Percentiles rank a stretch among this genome's conserved stretches.
phyloP scores from a whole-genome alignment of 2,329 filamentous ascomycete genomes.

The Sporothrix variecibatus region DNA sequence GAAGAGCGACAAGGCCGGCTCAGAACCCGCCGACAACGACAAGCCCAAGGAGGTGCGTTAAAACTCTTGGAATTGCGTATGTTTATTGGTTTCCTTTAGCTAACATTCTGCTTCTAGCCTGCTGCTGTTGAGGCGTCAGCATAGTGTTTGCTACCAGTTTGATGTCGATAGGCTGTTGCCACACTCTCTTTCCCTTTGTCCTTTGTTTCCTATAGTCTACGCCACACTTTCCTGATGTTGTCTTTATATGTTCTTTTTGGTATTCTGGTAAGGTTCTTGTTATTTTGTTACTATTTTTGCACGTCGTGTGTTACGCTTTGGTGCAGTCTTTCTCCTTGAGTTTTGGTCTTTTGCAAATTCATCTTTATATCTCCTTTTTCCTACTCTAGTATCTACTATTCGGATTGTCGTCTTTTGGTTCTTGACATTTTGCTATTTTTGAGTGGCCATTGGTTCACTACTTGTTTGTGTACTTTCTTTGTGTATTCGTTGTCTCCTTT shows the following conservation, averaged over 20 bases:
- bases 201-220: background rate
- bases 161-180: background rate
- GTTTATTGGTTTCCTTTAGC: constrained; percentile 1
- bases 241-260: background rate
- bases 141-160: constrained; percentile 1
- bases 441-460: background rate
- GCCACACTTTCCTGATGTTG: background rate
- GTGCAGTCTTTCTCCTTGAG: background rate
- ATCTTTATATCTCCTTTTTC: background rate
- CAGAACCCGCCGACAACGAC: constrained; percentile 30
- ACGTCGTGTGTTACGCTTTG: background rate
- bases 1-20: constrained; percentile 38
- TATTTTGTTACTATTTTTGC: constrained; percentile 1
- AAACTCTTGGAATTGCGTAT: background rate
- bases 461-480: background rate
- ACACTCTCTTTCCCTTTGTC: background rate
- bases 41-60: constrained; percentile 28
- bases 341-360: background rate
- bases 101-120: background rate
- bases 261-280: constrained; percentile 3
- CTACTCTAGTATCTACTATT: background rate
- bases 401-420: background rate
- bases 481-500: background rate
- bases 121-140: constrained; percentile 30
- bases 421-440: background rate